Percentiles rank a stretch among this genome's conserved stretches.
phyloP scores from a whole-genome alignment of 2,329 filamentous ascomycete species.

The Cryphonectria nitschkei region DNA sequence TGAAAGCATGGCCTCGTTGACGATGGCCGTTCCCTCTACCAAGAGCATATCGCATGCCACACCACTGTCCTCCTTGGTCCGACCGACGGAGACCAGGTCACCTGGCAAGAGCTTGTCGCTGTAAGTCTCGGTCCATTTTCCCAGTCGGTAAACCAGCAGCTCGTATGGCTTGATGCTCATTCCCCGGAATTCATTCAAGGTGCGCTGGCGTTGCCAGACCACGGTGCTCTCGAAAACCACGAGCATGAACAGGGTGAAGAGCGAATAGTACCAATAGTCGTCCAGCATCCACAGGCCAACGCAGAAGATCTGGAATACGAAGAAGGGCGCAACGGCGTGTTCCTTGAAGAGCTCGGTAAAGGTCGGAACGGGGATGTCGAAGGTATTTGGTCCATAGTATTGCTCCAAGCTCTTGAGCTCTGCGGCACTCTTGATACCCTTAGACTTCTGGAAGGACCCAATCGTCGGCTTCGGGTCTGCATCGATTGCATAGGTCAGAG shows the following conservation, averaged over 20 bases:
- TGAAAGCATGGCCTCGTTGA: conserved; percentile 99
- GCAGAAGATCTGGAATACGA: conserved; percentile 98
- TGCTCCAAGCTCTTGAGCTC: conserved; percentile 82
- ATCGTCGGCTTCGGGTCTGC: conserved; percentile 80
- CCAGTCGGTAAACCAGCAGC: conserved; percentile 85
- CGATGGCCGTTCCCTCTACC: conserved; percentile 92
- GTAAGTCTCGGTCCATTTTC: conserved; percentile 84
- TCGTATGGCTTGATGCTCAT: conserved; percentile 99
- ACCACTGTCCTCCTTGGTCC: conserved; percentile 95
- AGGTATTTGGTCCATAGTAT: conserved; percentile 94
- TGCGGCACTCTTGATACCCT: conserved; percentile 73
- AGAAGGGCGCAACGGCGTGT: conserved; percentile 97
- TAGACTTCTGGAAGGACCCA: conserved; percentile 76
- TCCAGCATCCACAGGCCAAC: conserved; percentile 98
- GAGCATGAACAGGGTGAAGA: conserved; percentile 98
- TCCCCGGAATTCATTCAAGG: conserved; percentile 91
- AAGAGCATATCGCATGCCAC: conserved; percentile 97
- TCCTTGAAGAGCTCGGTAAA: conserved; percentile 97
- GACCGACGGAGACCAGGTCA: conserved; percentile 87
- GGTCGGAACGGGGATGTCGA: conserved; percentile 95
- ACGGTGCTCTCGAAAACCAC: conserved; percentile 98
- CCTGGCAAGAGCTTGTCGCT: conserved; percentile 93
- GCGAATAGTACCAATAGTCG: conserved; percentile 99
- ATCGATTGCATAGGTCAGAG: conserved; percentile 83
- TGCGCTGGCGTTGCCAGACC: conserved; percentile 97